These are phyloP conservation scores for Globisporangium irregulare DNA, from an alignment of 352 stramenopile genomes.

Conservation along the genomic window DNA sequence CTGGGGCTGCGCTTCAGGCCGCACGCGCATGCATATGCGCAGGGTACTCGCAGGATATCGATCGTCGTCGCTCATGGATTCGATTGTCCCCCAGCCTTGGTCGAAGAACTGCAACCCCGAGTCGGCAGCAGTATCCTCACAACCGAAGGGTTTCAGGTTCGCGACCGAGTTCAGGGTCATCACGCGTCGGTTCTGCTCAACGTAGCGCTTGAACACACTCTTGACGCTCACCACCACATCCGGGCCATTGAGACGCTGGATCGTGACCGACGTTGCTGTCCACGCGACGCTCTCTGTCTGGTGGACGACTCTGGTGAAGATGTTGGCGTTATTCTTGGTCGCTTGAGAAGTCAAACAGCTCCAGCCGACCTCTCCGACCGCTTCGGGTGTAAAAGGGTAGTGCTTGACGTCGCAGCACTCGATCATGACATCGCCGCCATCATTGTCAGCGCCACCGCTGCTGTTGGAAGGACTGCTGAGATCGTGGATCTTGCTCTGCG, in stretches of 20 bases:
- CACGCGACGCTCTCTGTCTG: background rate
- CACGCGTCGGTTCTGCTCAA: background rate
- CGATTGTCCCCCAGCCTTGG: background rate
- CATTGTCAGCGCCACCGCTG: background rate
- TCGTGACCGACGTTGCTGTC: background rate
- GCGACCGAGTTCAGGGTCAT: background rate
- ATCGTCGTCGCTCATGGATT: background rate
- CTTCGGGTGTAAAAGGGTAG: background rate
- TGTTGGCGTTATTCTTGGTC: background rate
- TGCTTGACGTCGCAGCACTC: background rate
- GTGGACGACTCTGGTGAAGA: background rate
- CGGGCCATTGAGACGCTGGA: background rate
- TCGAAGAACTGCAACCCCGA: background rate
- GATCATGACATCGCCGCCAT: background rate
- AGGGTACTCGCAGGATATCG: background rate
- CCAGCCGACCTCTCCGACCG: background rate
- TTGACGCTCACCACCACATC: background rate
- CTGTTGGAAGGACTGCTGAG: background rate
- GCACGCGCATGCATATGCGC: background rate
- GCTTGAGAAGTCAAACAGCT: background rate
- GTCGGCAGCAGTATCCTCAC: background rate
- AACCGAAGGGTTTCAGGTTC: background rate
- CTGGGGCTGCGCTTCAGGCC: background rate
- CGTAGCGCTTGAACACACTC: background rate
- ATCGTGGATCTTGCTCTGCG: background rate